Evolutionary conservation across 495 filamentous ascomycete species (phyloP).

Genomic region (Thermochaetoides thermophila): DNA sequence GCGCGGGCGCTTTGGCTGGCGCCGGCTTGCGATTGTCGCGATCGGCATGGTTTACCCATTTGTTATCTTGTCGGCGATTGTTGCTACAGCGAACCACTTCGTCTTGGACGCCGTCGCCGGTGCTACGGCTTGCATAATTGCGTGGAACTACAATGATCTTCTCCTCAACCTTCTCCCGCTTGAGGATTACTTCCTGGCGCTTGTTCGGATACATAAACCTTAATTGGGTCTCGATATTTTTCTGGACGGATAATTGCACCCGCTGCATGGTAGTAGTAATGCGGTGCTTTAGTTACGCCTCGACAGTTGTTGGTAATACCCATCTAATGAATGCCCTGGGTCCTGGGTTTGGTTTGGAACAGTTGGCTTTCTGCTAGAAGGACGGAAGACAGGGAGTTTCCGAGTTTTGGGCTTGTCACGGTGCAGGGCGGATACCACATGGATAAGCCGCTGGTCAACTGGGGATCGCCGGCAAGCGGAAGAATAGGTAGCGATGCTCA

Average conservation of each 20-base stretch:
- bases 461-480: too few species aligned
- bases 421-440: too few species aligned
- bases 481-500: too few species aligned
- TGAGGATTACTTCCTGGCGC: constrained; percentile 18
- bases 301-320: too few species aligned
- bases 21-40: constrained; percentile 20
- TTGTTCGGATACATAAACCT: constrained; percentile 18
- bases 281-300: too few species aligned
- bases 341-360: too few species aligned
- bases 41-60: constrained; percentile 50
- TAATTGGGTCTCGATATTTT: not conserved
- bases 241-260: not conserved
- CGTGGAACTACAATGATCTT: constrained; percentile 15
- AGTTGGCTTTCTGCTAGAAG: too few species aligned
- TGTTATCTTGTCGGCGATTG: constrained; percentile 49
- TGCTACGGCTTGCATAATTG: constrained; percentile 20
- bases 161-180: constrained; percentile 16
- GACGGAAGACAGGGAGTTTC: too few species aligned
- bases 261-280: not conserved
- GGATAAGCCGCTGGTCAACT: too few species aligned
- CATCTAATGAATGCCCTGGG: too few species aligned
- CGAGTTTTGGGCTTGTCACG: too few species aligned
- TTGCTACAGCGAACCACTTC: constrained; percentile 63
- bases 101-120: constrained; percentile 58
- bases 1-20: constrained; percentile 14